Evolutionary conservation across 345 rosid genomes (phyloP).

Genomic region (Streptanthus diversifolius): DNA sequence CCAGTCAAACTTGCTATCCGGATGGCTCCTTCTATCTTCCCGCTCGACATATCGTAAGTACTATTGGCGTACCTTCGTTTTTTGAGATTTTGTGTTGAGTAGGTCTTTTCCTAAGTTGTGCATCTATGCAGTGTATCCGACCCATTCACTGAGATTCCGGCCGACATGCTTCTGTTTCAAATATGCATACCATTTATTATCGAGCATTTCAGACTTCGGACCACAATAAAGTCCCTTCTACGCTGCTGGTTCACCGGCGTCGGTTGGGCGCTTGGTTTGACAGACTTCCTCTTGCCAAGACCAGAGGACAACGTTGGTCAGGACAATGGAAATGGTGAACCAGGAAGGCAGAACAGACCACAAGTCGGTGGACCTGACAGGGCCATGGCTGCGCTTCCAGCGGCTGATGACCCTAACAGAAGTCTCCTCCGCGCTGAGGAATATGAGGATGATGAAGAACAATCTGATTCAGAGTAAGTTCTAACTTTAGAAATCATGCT

Average conservation of each 20-base stretch:
- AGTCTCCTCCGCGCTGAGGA: conserved; percentile 51
- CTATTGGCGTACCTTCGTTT: neutral
- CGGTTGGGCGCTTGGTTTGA: conserved; percentile 90
- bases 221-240: conserved; percentile 83
- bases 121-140: conserved; percentile 73
- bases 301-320: conserved; percentile 71
- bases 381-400: conserved; percentile 57
- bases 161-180: conserved; percentile 96
- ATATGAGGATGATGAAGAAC: conserved; percentile 66
- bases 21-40: conserved; percentile 84
- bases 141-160: conserved; percentile 98
- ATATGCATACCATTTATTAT: conserved; percentile 97
- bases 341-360: conserved; percentile 66
- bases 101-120: neutral
- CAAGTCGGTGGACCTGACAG: conserved; percentile 64
- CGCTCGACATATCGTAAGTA: conserved; percentile 92
- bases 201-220: conserved; percentile 86
- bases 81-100: neutral
- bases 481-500: neutral
- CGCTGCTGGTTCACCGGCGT: conserved; percentile 89
- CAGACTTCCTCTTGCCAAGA: conserved; percentile 79
- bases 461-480: conserved; percentile 87
- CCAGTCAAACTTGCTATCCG: conserved; percentile 96
- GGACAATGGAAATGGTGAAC: conserved; percentile 72
- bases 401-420: conserved; percentile 49